Conservation (phyloP, 768 basidiomycete species). For the Agaricus subrufescens region DNA sequence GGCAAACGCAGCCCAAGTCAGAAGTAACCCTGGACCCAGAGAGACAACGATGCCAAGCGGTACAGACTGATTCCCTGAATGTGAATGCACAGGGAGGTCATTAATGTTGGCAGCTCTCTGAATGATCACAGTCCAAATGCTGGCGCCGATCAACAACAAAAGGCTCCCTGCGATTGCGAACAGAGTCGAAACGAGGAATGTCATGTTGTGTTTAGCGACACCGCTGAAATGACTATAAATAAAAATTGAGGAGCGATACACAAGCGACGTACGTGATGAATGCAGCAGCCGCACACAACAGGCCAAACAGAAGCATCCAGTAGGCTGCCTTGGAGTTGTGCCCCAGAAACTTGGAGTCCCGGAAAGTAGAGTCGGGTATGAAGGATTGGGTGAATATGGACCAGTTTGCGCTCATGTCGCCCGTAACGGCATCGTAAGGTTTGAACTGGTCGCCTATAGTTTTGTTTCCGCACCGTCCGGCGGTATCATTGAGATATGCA, state of each 20-base stretch:
- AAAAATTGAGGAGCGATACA: slow-evolving; percentile 1
- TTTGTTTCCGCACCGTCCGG: slow-evolving; percentile 61
- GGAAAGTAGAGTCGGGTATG: slow-evolving; percentile 46
- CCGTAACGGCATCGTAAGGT: slow-evolving; percentile 59
- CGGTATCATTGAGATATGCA: slow-evolving; percentile 56
- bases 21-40: slow-evolving; percentile 55
- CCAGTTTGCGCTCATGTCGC: slow-evolving; percentile 68
- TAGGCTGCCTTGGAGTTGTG: slow-evolving; percentile 65
- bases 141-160: slow-evolving; percentile 62
- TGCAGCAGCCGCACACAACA: slow-evolving; percentile 61
- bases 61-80: slow-evolving; percentile 24
- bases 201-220: slow-evolving; percentile 53
- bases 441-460: slow-evolving; percentile 55
- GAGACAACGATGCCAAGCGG: slow-evolving; percentile 62
- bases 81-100: slow-evolving; percentile 31
- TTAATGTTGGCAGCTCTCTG: slow-evolving; percentile 62
- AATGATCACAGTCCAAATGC: slow-evolving; percentile 76
- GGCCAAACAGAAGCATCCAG: slow-evolving; percentile 70
- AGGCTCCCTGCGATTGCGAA: slow-evolving; percentile 57
- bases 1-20: slow-evolving; percentile 74
- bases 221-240: slow-evolving; percentile 43
- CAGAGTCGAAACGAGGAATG: slow-evolving; percentile 64
- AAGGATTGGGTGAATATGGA: slow-evolving; percentile 49
- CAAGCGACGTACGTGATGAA: slow-evolving; percentile 53
- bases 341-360: slow-evolving; percentile 58